Evolutionary conservation across 1,284 basidiomycete species (phyloP).

Genomic region (Crucibulum parvulum): DNA sequence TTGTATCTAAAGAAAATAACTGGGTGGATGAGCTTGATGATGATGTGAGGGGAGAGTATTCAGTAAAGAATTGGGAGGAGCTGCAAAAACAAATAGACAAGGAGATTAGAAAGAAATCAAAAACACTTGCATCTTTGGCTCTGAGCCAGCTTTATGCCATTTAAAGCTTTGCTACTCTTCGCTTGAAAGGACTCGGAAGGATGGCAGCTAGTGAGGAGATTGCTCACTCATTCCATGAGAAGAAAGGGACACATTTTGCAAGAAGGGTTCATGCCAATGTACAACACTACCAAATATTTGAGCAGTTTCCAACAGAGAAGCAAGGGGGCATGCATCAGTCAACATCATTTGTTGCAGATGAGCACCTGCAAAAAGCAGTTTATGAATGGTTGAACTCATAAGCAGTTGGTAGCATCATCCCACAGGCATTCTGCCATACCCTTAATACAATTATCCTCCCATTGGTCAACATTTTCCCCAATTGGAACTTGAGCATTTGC

Average conservation of each 20-base stretch:
- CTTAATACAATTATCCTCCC: conserved; percentile 36
- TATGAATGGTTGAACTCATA: conserved; percentile 22
- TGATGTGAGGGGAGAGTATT: no score
- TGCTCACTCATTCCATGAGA: conserved; percentile 39
- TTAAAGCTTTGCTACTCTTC: conserved; percentile 45
- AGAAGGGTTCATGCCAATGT: conserved; percentile 33
- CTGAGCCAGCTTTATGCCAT: no score
- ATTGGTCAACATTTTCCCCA: conserved; percentile 23
- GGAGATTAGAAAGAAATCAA: no score
- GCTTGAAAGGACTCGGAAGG: conserved; percentile 29
- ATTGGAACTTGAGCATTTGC: conserved; percentile 20
- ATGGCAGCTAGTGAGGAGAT: conserved; percentile 40
- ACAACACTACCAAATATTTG: conserved; percentile 43
- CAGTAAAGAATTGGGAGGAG: no score
- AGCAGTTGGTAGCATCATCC: conserved; percentile 26
- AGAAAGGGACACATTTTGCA: conserved; percentile 32
- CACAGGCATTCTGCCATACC: conserved; percentile 21
- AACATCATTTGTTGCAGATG: conserved; percentile 28
- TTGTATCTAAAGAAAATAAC: no score
- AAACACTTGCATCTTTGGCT: no score
- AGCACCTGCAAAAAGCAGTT: conserved; percentile 20
- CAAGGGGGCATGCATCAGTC: conserved; percentile 29
- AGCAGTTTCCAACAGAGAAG: conserved; percentile 37
- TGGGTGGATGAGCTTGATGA: no score
- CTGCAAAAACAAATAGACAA: no score